Conservation (phyloP, 2,329 filamentous ascomycete genomes). For the Colletotrichum sp. region DNA sequence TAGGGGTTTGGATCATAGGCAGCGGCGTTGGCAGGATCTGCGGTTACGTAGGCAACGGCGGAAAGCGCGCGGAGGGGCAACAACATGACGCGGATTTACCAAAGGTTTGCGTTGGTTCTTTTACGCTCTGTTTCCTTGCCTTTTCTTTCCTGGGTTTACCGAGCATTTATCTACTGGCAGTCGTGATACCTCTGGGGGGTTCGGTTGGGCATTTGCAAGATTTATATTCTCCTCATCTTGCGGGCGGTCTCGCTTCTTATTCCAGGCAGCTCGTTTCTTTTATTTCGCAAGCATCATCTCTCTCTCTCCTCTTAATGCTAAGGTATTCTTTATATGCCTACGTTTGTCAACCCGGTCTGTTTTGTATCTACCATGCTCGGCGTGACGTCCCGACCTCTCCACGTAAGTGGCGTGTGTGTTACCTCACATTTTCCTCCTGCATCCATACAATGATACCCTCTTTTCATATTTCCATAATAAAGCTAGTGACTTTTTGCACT, state of each 20-base stretch:
- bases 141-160: slow-evolving; percentile 19
- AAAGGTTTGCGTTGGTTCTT: neutral
- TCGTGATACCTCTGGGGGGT: slow-evolving; percentile 22
- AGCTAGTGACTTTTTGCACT: neutral
- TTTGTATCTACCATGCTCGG: neutral
- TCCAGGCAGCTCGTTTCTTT: neutral
- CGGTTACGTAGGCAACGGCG: neutral
- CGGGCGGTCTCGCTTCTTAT: neutral
- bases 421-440: neutral
- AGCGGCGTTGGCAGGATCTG: neutral
- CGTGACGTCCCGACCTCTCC: neutral
- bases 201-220: slow-evolving; percentile 22
- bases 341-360: neutral
- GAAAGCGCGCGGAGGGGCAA: neutral
- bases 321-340: neutral
- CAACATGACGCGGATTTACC: neutral
- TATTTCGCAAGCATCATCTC: neutral
- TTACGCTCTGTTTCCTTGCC: slow-evolving; percentile 25
- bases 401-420: neutral
- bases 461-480: neutral
- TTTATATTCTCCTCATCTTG: neutral
- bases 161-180: slow-evolving; percentile 23
- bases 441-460: slow-evolving; percentile 21
- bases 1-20: neutral
- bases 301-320: neutral